Evolutionary conservation across 164 flowering plant species (phyloP).

Genomic region (Vitis rotundifolia): DNA sequence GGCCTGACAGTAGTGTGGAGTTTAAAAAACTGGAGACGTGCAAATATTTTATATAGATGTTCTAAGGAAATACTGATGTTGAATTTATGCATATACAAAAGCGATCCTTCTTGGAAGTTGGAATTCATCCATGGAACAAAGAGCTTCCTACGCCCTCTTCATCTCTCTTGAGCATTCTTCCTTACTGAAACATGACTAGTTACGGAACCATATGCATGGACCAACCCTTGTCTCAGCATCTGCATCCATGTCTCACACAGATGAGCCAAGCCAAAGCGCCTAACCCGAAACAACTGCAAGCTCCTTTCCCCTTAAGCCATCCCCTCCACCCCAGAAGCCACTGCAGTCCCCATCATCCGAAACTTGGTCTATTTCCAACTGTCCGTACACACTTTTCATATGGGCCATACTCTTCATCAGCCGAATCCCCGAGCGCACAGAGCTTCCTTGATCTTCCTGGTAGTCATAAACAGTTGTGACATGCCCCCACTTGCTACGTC

Average conservation of each 20-base stretch:
- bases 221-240: constrained; percentile 3
- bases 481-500: constrained; percentile 9
- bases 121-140: too few species aligned
- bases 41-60: too few species aligned
- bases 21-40: too few species aligned
- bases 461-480: constrained; percentile 10
- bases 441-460: constrained; percentile 23
- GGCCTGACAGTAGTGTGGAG: too few species aligned
- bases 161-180: not conserved
- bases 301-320: constrained; percentile 10
- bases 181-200: constrained; percentile 1
- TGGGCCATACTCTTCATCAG: constrained; percentile 28
- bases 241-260: not conserved
- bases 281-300: not conserved
- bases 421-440: constrained; percentile 25
- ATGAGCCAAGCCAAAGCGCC: not conserved
- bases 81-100: too few species aligned
- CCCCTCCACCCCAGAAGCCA: constrained; percentile 21
- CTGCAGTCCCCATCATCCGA: constrained; percentile 15
- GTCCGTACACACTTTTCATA: constrained; percentile 10
- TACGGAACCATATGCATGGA: constrained; percentile 15
- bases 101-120: too few species aligned
- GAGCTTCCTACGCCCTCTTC: not conserved
- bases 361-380: constrained; percentile 11
- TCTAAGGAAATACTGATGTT: too few species aligned